A percentile compares a stretch with the other conserved stretches of the same genome.
Evolutionary conservation across 257 asterid species (phyloP).

Genomic region (Phtheirospermum japonicum): DNA sequence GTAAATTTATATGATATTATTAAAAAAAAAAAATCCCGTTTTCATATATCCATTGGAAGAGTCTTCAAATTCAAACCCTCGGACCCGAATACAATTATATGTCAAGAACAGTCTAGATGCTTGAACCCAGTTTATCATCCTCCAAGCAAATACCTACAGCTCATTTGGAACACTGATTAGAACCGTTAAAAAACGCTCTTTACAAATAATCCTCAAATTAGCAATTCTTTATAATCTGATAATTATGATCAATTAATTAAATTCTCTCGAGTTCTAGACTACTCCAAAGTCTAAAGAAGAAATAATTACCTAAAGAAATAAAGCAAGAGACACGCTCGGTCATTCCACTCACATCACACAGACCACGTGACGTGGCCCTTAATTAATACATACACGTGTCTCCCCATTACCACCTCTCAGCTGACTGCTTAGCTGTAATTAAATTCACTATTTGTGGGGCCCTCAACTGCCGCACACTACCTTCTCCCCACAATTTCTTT

Average conservation of each 20-base stretch:
- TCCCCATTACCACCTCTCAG: not conserved
- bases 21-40: too few species aligned
- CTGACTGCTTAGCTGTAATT: slow-evolving; percentile 34
- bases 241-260: too few species aligned
- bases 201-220: too few species aligned
- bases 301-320: slow-evolving; percentile 18
- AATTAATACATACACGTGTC: slow-evolving; percentile 38
- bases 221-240: not conserved
- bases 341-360: slow-evolving; percentile 27
- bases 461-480: slow-evolving; percentile 13
- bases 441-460: slow-evolving; percentile 13
- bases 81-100: too few species aligned
- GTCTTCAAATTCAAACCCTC: too few species aligned
- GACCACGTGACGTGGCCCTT: slow-evolving; percentile 33
- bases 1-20: too few species aligned
- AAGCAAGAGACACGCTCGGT: slow-evolving; percentile 24
- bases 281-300: slow-evolving; percentile 24
- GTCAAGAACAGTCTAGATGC: too few species aligned
- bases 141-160: too few species aligned
- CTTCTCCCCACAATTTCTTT: slow-evolving; percentile 17
- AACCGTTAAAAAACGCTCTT: too few species aligned
- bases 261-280: slow-evolving; percentile 24
- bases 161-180: too few species aligned
- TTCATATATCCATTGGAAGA: too few species aligned
- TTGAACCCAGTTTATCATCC: too few species aligned